Evolutionary conservation across 495 filamentous ascomycete genomes (phyloP).

Genomic region (Penicillium taxi): DNA sequence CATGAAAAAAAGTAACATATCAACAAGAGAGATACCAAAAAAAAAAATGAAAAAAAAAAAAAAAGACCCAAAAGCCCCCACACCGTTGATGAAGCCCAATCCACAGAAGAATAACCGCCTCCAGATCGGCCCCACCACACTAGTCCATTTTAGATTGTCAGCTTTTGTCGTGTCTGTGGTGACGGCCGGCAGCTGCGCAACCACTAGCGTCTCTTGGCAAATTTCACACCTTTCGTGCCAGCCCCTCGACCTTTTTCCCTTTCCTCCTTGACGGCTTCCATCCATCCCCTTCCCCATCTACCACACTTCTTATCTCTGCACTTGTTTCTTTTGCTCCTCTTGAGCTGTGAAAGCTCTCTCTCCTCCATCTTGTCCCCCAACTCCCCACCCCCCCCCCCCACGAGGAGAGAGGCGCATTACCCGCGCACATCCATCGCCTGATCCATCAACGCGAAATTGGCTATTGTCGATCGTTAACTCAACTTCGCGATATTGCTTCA

Average conservation of each 20-base stretch:
- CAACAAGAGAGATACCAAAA: background rate
- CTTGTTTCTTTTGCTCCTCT: background rate
- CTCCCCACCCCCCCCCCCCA: background rate
- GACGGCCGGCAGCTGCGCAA: conserved; percentile 39
- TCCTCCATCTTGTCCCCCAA: background rate
- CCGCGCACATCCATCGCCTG: background rate
- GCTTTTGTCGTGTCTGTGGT: conserved; percentile 23
- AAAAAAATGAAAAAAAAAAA: background rate
- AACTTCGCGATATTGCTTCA: background rate
- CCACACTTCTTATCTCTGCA: background rate
- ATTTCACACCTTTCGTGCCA: conserved; percentile 38
- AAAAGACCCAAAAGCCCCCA: conserved; percentile 1
- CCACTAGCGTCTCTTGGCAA: conserved; percentile 44
- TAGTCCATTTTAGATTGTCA: conserved; percentile 32
- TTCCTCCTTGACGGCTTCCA: conserved; percentile 19
- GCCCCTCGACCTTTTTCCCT: conserved; percentile 41
- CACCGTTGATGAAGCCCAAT: conserved; percentile 4
- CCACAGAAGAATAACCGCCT: conserved; percentile 21
- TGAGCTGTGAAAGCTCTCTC: too few species aligned
- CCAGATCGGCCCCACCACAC: conserved; percentile 36
- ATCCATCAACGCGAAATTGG: too few species aligned
- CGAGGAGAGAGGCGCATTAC: background rate
- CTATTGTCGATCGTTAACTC: too few species aligned
- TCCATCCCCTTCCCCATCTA: conserved; percentile 5
- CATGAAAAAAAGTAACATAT: too few species aligned